A percentile compares a stretch with the other conserved stretches of the same genome.
These are phyloP conservation scores for Picea abies DNA, from an alignment of 83 land plant species.

Conservation along the genomic window DNA sequence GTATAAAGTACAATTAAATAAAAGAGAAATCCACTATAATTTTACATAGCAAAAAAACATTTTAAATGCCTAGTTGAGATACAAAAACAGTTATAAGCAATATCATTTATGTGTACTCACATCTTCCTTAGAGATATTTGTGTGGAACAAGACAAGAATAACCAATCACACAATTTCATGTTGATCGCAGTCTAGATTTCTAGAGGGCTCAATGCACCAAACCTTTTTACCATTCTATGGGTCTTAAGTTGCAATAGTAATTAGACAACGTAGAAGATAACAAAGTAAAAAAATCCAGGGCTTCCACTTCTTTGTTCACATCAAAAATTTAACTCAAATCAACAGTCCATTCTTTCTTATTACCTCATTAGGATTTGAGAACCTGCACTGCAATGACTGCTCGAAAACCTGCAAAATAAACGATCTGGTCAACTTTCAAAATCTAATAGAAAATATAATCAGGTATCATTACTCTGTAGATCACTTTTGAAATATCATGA, in stretches of 20 bases:
- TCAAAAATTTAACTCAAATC: not conserved
- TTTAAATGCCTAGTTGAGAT: too few relatives aligned
- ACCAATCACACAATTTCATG: not conserved
- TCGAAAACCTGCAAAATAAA: conserved; percentile 81
- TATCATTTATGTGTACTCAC: not conserved
- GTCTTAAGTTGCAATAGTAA: not conserved
- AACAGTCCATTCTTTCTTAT: not conserved
- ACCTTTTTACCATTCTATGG: not conserved
- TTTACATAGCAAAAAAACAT: too few relatives aligned
- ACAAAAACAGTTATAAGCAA: not conserved
- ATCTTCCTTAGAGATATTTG: not conserved
- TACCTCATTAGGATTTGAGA: conserved; percentile 86
- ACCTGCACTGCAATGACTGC: conserved; percentile 65
- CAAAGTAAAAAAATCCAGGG: not conserved
- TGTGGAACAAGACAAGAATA: not conserved
- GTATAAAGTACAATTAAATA: too few relatives aligned
- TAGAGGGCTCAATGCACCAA: not conserved
- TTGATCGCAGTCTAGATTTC: not conserved
- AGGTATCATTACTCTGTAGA: not conserved
- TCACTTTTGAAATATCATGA: not conserved
- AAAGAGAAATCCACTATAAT: too few relatives aligned
- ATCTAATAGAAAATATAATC: not conserved
- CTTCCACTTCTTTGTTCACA: not conserved
- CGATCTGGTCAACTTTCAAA: not conserved
- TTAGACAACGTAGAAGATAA: not conserved